Percentiles rank a stretch among this genome's conserved stretches.
These are phyloP conservation scores for Pythium phragmitis DNA, from an alignment of 352 stramenopile genomes.

Conservation along the genomic window DNA sequence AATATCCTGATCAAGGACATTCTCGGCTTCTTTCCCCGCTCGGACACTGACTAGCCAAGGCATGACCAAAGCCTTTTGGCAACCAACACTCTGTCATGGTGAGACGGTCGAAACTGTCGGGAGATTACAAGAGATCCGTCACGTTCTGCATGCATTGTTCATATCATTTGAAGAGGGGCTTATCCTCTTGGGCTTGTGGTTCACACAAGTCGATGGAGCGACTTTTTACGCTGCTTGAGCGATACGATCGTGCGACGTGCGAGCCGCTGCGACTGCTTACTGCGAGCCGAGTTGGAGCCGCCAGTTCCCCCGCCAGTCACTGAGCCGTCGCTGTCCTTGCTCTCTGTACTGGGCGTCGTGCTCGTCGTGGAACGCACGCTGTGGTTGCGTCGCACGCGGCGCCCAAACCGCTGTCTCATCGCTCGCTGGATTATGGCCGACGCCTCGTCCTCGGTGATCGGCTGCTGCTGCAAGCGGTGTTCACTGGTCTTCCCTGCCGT, in stretches of 20 bases:
- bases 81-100: neutral
- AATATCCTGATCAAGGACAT: constrained; percentile 86
- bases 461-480: constrained; percentile 21
- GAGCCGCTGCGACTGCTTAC: constrained; percentile 37
- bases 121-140: neutral
- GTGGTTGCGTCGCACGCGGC: constrained; percentile 36
- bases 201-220: constrained; percentile 28
- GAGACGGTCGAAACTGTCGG: neutral
- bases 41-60: constrained; percentile 29
- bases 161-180: neutral
- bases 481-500: neutral
- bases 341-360: constrained; percentile 29
- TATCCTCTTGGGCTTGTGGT: neutral
- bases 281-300: constrained; percentile 29
- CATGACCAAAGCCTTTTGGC: neutral
- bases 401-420: constrained; percentile 34
- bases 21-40: constrained; percentile 70
- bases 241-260: constrained; percentile 21
- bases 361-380: constrained; percentile 34
- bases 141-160: neutral
- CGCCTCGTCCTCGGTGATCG: constrained; percentile 31
- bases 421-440: constrained; percentile 49
- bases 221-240: constrained; percentile 39
- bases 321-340: constrained; percentile 23
- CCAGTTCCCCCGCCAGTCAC: constrained; percentile 12